Percentiles rank a stretch among this genome's conserved stretches.
Conservation (phyloP, 495 filamentous ascomycete genomes). For the Lophium mytilinum region DNA sequence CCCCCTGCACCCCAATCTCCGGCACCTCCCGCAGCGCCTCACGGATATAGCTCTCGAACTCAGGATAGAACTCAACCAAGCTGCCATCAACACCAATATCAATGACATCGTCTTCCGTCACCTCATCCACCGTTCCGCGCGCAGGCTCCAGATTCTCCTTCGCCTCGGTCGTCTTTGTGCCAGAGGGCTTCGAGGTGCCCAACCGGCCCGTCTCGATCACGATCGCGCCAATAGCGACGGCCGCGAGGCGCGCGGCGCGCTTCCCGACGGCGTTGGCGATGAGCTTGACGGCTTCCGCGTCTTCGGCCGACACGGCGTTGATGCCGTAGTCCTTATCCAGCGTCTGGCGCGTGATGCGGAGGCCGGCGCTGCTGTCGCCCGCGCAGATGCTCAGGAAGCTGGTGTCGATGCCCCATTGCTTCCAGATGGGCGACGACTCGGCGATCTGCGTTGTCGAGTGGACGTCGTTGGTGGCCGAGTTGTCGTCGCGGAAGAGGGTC, state of each 20-base stretch:
- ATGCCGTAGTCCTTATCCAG: conserved; percentile 69
- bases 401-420: conserved; percentile 85
- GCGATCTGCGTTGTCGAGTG: conserved; percentile 60
- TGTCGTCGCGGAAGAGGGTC: conserved; percentile 60
- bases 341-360: conserved; percentile 60
- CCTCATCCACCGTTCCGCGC: conserved; percentile 10
- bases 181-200: conserved; percentile 28
- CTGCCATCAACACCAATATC: conserved; percentile 89
- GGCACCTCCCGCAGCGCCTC: conserved; percentile 64
- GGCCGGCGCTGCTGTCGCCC: conserved; percentile 58
- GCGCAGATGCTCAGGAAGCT: conserved; percentile 74
- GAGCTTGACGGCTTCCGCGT: conserved; percentile 72
- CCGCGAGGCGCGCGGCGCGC: conserved; percentile 81
- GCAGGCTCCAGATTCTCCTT: conserved; percentile 10
- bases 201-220: conserved; percentile 67
- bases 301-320: conserved; percentile 58
- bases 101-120: conserved; percentile 50
- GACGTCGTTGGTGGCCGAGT: conserved; percentile 55
- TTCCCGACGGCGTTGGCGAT: conserved; percentile 77
- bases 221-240: conserved; percentile 76
- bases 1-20: conserved; percentile 62
- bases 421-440: conserved; percentile 56
- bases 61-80: conserved; percentile 86
- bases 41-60: conserved; percentile 70
- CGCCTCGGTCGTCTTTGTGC: conserved; percentile 21